Evolutionary conservation across 108 stramenopile species (phyloP), one percentile per base, ranked within the genome.

Genomic region (Nannochloropsis oceanica): DNA sequence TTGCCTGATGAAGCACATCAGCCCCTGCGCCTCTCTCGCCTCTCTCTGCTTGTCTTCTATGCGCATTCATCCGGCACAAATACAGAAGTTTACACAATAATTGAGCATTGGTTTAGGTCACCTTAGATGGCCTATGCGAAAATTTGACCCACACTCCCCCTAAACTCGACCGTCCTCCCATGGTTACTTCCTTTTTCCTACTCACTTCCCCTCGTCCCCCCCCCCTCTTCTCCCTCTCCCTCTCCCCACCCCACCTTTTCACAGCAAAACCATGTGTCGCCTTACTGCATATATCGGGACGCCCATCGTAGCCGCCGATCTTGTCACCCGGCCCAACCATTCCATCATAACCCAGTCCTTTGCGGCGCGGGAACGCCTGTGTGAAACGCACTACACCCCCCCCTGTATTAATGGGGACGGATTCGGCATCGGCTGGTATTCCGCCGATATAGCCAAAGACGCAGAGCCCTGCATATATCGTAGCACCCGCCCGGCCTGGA

Each of bases 381-480:
- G 59, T 9, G 59, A 73, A n/a, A 73, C 59, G 59, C 59, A 73
- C 59, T 73, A 73, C 59, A 34, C 26, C 12, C 84, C 84, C 27
- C 84, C 84, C 20, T 22, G 59, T 9, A 84, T 89, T 13, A 89
- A 89, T 25, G 88, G 79, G 82, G 88, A 89, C 43, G 88, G 88
- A 18, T 89, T 89, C 44, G 88, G 88, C 11, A 43, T 89, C 13
- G 88, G 83, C 11, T 89, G 88, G 88, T 89, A 89, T 81, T 27
- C 34, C 11, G 46, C 46, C 1, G 25, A 26, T 8, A 73, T 73
- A n/a, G 46, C 25, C 26, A 13, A 79, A n/a, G 85, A 81, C 42
- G 44, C 25, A 9, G 44, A 81, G 8, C 59, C 59, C 2, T 73
- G 59, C 59, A 73, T 73, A 7, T 73, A 73, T n/a, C 59, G 59